Base-by-base conservation (phyloP, 177 flowering plant genomes). In the Vitis hybrid region DNA sequence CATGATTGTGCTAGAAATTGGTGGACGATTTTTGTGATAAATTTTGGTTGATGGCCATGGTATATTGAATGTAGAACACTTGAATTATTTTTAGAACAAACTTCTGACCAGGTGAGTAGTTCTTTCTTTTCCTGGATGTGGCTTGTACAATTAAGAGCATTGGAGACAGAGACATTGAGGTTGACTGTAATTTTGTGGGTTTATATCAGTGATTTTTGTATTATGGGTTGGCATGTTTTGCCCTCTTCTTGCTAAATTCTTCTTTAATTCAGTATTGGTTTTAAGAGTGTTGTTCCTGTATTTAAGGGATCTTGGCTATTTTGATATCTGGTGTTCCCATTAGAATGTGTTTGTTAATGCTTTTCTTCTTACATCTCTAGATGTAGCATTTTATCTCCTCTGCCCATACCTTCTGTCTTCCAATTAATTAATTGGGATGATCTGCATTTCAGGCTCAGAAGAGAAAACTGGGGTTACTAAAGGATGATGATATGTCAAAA, bases 391-490 rank as follows among this genome's bases (percentile, higher is more conserved):
- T 57, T 62, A 11, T 56, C 60, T 18, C 18, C 51, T 39, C 32
- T 32, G 15, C 13, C 21, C 51, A 9, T 9, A 51, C 2, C 19
- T 74, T 14, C 32, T 11, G 39, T 63, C 51, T 8, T 19, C 49
- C 30, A 7, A 58, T 62, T 56, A 18, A 59, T 23, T 18, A 51
- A 21, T 5, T 32, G 6, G 19, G 63, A n/a, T 62, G 1, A 62
- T 10, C 52, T 51, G 17, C 63, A 15, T 49, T 84, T 70, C 72
- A 95, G 99, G 97, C 94, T 45, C 81, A 81, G 70, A 89, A 88
- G 84, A 86, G 98, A 77, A 95, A 93, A 75, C 64, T 91, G 75
- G 97, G 97, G 32, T 70, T 87, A 55, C 60, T 84, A 14, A 94
- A 90, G 60, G 83, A 80, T 60, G 90, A 77, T 76, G 88, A 85